Base-by-base conservation (phyloP, 495 filamentous ascomycete genomes). In the Neurospora sp. region DNA sequence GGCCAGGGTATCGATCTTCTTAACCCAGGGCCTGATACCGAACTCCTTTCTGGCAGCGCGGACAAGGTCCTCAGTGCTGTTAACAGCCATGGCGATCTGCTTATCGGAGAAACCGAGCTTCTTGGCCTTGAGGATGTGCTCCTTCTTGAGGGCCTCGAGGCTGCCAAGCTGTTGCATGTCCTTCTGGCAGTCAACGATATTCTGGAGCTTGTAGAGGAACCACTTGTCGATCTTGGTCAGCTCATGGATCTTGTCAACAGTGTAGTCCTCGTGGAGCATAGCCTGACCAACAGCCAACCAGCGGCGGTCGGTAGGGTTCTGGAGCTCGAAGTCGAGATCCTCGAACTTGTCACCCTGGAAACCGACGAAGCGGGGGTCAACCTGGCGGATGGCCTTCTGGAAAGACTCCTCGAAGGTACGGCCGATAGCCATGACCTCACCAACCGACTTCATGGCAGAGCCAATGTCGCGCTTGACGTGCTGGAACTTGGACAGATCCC, bases 371-470 rank as follows among this genome's bases (percentile, higher is more conserved):
- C 87, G 88, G 70, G 95, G 94, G 80, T 99, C 95, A 72, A 99
- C 95, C 84, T 97, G 94, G 65, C 95, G 91, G 77, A 97, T 95
- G 74, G 95, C 95, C 84, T 99, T 99, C 82, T 99, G 95, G 81
- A 99, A 95, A n/a, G 93, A 97, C 84, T 99, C 95, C 82, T 99
- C 96, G 76, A 97, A 99, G 45, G 96, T 98, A 79, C 95, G 89
- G 73, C 95, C 95, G 82, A 99, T 99, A 70, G 95, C 96, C 95
- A 99, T 99, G 69, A 99, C 95, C 83, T 99, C 95, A 73, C 95
- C 95, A 68, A 99, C 95, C 40, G 95, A 97, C 85, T 98, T 98
- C 92, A 99, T 99, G 42, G 95, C 91, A 79, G 92, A 95, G 71
- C 95, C 95, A 81, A 99, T 99, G 81, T 97, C 93, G 70, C 95